Evolutionary conservation across 176 grass and related monocot species (phyloP), one percentile per base, ranked within the genome.

Genomic region (Musa itinerans): DNA sequence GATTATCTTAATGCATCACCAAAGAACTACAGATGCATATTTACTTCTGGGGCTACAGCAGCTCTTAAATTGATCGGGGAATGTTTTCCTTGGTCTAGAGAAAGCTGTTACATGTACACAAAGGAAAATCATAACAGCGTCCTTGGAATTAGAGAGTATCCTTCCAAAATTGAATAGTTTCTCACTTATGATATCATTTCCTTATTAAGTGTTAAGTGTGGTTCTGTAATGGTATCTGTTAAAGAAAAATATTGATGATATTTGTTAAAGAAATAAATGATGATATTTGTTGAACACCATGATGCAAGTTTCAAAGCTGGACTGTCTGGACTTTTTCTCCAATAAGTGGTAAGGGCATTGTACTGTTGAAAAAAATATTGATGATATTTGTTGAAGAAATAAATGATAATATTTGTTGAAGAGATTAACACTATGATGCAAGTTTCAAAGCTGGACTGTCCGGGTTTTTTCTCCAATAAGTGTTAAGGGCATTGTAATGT

Each of bases 71-170:
- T 97, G 77, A 84, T 93, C 52, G 94, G 94, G 16, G 94, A 97
- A 89, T 89, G 84, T 64, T 97, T 97, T 85, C 94, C 94, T 69
- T 97, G 94, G 94, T 93, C 83, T 74, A 85, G 81, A 80, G 90
- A 89, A 79, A 93, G 93, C 75, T 81, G 74, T 75, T 97, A 90
- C 79, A 85, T 90, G 87, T 93, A 90, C 79, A 97, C 87, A 26
- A 86, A 90, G 83, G 93, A 93, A 74, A 97, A 97, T 83, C 93
- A 97, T 78, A 97, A 97, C 83, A 97, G 93, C 75, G 93, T 93
- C 50, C 90, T 97, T 74, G 93, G 93, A 63, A 97, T 97, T 82
- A 92, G 93, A 85, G 93, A 97, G 93, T 96, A 96, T 96, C 93
- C 89, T 90, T 63, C 79, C 57, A 83, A 66, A 12, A 27, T 62